A percentile compares a stretch with the other conserved stretches of the same genome.
These are phyloP conservation scores for Tuber umbilicatum DNA, from an alignment of 495 filamentous ascomycete genomes.

Conservation along the genomic window DNA sequence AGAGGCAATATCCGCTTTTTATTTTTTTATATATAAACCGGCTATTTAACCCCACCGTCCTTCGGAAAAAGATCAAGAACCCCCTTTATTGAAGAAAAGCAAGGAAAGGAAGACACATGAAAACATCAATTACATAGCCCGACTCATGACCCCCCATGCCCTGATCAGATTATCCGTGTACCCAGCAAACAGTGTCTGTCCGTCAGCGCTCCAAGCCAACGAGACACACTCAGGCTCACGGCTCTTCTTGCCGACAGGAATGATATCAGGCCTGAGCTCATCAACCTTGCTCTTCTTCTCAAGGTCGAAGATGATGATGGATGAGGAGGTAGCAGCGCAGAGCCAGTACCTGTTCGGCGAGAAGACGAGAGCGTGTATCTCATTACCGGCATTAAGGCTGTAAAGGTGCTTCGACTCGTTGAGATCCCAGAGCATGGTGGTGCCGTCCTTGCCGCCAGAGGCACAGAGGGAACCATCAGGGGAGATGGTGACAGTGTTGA, in stretches of 20 bases:
- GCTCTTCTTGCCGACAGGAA: conserved; percentile 95
- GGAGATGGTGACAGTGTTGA: conserved; percentile 99
- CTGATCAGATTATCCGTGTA: conserved; percentile 99
- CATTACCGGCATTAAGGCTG: conserved; percentile 97
- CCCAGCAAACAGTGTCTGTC: conserved; percentile 97
- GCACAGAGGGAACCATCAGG: conserved; percentile 99
- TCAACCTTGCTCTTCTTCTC: conserved; percentile 99
- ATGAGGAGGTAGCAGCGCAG: conserved; percentile 90
- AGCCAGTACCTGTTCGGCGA: conserved; percentile 99
- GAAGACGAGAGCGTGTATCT: conserved; percentile 99
- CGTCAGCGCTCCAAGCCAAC: conserved; percentile 95
- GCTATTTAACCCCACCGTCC: background rate
- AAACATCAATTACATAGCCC: conserved; percentile 13
- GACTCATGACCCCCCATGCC: conserved; percentile 76
- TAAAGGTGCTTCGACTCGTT: conserved; percentile 99
- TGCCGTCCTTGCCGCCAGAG: conserved; percentile 98
- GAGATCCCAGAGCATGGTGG: conserved; percentile 99
- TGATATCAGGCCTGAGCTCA: conserved; percentile 98
- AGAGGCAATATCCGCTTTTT: background rate
- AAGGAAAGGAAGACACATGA: background rate
- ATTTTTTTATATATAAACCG: background rate
- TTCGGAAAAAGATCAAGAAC: background rate
- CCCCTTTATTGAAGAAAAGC: background rate
- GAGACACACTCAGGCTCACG: conserved; percentile 96
- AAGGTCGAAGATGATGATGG: conserved; percentile 99